Conservation (phyloP, 257 asterid species). For the Ligustrum vulgare region DNA sequence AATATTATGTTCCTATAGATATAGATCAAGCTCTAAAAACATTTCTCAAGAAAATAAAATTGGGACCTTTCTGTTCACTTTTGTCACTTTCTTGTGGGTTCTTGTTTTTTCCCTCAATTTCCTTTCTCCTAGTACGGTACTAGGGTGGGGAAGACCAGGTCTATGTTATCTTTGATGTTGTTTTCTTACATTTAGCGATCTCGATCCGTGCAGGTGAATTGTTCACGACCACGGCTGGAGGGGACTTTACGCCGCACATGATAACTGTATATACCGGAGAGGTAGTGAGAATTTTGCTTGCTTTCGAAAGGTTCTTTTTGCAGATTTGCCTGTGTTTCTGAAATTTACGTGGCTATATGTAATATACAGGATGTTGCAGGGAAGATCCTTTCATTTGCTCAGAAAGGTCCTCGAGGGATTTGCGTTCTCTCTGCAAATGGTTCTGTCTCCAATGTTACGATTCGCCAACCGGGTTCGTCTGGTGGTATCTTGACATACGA, state of each 20-base stretch:
- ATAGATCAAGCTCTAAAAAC: not conserved
- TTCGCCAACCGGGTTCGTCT: constrained; percentile 94
- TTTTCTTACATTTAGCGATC: not conserved
- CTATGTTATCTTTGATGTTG: not conserved
- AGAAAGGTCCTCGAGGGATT: constrained; percentile 73
- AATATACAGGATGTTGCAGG: constrained; percentile 82
- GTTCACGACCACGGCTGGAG: constrained; percentile 82
- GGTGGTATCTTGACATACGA: constrained; percentile 87
- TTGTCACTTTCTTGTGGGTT: not conserved
- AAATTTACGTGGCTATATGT: not conserved
- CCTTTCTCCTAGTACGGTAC: not conserved
- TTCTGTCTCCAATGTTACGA: constrained; percentile 76
- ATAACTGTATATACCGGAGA: constrained; percentile 84
- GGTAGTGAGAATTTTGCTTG: constrained; percentile 37
- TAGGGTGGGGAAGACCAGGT: not conserved
- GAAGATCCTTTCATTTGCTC: constrained; percentile 74
- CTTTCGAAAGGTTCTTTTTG: not conserved
- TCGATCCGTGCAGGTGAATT: constrained; percentile 63
- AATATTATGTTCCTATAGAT: not conserved
- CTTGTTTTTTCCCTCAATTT: not conserved
- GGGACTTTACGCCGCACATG: constrained; percentile 82
- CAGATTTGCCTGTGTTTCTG: constrained; percentile 17
- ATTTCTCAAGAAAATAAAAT: not conserved
- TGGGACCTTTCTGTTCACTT: not conserved
- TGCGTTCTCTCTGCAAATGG: constrained; percentile 95